phyloP scores from a whole-genome alignment of 2,329 filamentous ascomycete species.

The Colletotrichum truncatum region DNA sequence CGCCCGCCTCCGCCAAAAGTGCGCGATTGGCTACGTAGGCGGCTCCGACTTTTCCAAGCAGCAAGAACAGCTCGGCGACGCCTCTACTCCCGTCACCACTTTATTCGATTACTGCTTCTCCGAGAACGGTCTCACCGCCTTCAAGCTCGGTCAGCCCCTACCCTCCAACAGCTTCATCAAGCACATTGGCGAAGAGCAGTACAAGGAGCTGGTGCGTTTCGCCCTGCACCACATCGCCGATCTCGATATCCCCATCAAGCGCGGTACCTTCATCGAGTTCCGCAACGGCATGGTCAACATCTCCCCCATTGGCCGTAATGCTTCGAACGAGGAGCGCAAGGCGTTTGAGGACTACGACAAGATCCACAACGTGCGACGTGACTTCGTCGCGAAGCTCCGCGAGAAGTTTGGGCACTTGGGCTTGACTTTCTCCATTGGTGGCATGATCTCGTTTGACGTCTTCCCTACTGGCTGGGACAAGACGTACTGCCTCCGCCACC shows the following conservation, averaged over 20 bases:
- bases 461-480: conserved; percentile 99
- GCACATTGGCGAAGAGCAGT: conserved; percentile 86
- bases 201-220: conserved; percentile 81
- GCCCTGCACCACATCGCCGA: conserved; percentile 86
- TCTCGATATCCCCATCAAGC: conserved; percentile 84
- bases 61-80: conserved; percentile 88
- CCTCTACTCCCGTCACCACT: conserved; percentile 74
- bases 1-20: conserved; percentile 82
- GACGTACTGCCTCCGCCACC: conserved; percentile 91
- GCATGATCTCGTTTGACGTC: conserved; percentile 97
- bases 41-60: conserved; percentile 94
- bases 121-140: conserved; percentile 95
- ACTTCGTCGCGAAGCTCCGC: conserved; percentile 79
- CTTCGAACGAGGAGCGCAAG: conserved; percentile 79
- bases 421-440: conserved; percentile 94
- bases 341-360: conserved; percentile 87
- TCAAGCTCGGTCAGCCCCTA: conserved; percentile 80
- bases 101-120: conserved; percentile 98
- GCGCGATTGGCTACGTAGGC: conserved; percentile 91
- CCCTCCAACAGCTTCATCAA: conserved; percentile 87
- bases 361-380: conserved; percentile 77
- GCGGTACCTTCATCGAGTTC: conserved; percentile 88
- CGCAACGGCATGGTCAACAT: conserved; percentile 93
- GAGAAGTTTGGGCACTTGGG: conserved; percentile 85
- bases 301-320: conserved; percentile 86